phyloP scores from a whole-genome alignment of 805 yeast species.

The Pichia nakasei region DNA sequence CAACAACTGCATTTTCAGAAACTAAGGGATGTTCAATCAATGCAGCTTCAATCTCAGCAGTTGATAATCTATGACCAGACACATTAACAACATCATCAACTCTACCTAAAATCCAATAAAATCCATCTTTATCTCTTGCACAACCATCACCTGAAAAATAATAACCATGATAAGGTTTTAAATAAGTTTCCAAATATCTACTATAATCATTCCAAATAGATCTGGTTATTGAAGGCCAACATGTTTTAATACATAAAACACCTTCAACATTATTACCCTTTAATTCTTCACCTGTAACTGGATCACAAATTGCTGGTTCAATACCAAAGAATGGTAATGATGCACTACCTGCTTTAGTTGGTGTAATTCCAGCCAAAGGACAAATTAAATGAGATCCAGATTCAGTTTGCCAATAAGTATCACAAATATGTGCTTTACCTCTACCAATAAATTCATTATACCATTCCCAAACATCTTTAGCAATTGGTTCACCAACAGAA shows the following conservation, averaged over 20 bases:
- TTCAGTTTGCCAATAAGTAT: constrained; percentile 89
- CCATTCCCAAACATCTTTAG: constrained; percentile 86
- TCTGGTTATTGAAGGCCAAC: constrained; percentile 87
- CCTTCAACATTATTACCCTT: constrained; percentile 70
- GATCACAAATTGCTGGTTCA: constrained; percentile 63
- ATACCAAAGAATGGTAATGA: constrained; percentile 81
- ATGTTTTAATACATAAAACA: constrained; percentile 58
- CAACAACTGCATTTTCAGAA: constrained; percentile 78
- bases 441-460: constrained; percentile 65
- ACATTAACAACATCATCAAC: constrained; percentile 87
- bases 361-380: constrained; percentile 68
- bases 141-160: constrained; percentile 91
- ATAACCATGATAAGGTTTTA: constrained; percentile 72
- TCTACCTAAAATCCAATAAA: constrained; percentile 78
- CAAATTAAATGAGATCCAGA: constrained; percentile 74
- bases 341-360: constrained; percentile 81
- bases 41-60: constrained; percentile 84
- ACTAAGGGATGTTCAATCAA: constrained; percentile 62
- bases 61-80: constrained; percentile 80
- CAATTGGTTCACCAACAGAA: constrained; percentile 82
- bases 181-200: constrained; percentile 71
- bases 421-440: constrained; percentile 62
- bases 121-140: constrained; percentile 76
- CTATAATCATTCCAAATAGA: constrained; percentile 71
- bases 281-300: constrained; percentile 63